Evolutionary conservation across 495 filamentous ascomycete genomes (phyloP), one percentile per base, ranked within the genome.

Genomic region (Lasiosphaeriaceae sp.): DNA sequence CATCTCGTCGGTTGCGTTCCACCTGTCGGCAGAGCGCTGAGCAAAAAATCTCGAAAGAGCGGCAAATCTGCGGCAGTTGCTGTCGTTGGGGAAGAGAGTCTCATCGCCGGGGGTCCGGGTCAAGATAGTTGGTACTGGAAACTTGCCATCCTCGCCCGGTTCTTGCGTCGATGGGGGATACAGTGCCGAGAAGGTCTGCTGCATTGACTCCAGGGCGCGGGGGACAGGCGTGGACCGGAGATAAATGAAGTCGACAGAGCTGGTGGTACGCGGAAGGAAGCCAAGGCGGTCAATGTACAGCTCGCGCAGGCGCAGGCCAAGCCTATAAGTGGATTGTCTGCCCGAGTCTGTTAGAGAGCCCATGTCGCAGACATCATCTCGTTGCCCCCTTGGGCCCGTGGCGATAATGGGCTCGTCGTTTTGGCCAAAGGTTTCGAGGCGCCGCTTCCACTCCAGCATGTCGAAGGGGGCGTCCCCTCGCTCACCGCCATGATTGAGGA

Each of bases 291-390:
- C 84, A 51, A 97, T 86, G 68, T 97, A 98, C 14, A 97, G 86
- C 56, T 82, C 75, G 44, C 94, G 83, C 23, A 96, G 75, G 21
- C 94, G 85, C 48, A 83, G 71, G 14, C 94, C 94, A 0, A 98
- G 81, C 11, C 83, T 81, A 57, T 87, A 86, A 2, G 94, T 97
- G 1, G 90, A 95, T 65, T 89, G 79, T 1, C 94, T 83, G 31
- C 94, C 94, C 55, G 76, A 81, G 70, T 97, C 91, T 22, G 94
- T 97, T 49, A 98, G 77, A 74, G 93, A 87, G 45, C 94, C 94
- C 58, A 90, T 82, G 61, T 91, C 83, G 65, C 91, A 96, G 56
- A 96, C 79, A 22, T 75, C 77, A 66, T 96, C 90, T n/a, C 86
- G 77, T 59, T 89, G 82, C 22, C 85, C 84, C 3, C 72, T 71